Base-by-base conservation (phyloP, 768 basidiomycete genomes). In the Lentinula lateritia region DNA sequence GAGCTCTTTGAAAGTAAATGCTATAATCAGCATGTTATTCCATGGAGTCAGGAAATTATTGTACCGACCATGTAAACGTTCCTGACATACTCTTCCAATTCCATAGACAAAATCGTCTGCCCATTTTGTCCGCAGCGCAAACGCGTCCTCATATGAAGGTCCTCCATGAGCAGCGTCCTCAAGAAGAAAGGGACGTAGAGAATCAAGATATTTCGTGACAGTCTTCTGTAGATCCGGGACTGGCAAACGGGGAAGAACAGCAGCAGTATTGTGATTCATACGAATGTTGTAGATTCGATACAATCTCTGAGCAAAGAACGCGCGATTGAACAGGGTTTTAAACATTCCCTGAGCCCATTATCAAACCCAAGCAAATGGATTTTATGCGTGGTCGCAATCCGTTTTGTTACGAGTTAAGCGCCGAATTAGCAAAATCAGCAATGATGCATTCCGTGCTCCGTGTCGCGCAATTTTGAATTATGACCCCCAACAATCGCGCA, bases 151-250 rank as follows among this genome's bases (percentile, higher is more conserved):
- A 63, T 84, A 87, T 2, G 82, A 70, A 2, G 76, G 67, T 2
- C 83, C 84, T 7, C 84, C 86, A 34, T 77, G 80, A 39, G 76
- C 74, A 62, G 88, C 90, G 58, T 89, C 87, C 66, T 96, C 90
- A 23, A 84, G 82, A 7, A 97, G 74, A 48, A 97, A 77, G 0
- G 95, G 95, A 57, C 86, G 79, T 1, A 98, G 72, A 16, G 91
- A 90, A 58, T 82, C 81, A 18, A 95, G 74, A 70, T 97, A 98
- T 60, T 80, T 82, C 65, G 89, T 81, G 41, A 98, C 76, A 0
- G 92, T 90, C 67, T 84, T 80, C 36, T 81, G 80, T 1, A 98
- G 81, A 62, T 87, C 81, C 16, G 94, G 95, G 3, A 97, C 83
- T 1, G 95, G 95, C 9, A 97, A 78, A 60, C 92, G 85, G 10